A percentile compares a stretch with the other conserved stretches of the same genome.
Conservation (phyloP, 2,329 filamentous ascomycete genomes). For the Zelopaecilomyces penicillatus region DNA sequence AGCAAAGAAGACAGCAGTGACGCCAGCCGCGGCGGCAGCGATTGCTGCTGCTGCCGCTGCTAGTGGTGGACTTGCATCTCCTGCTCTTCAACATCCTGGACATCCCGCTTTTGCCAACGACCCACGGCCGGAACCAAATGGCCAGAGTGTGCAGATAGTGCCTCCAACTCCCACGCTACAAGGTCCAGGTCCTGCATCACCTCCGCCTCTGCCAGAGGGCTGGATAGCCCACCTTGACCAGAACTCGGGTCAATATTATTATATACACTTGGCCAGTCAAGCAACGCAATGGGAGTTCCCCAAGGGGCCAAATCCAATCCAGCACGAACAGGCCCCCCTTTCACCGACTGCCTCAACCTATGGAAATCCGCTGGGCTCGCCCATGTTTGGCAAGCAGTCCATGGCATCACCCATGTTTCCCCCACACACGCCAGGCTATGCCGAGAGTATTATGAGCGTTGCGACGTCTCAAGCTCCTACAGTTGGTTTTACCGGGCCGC, state of each 20-base stretch:
- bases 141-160: conserved; percentile 38
- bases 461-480: conserved; percentile 64
- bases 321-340: conserved; percentile 71
- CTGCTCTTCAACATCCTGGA: conserved; percentile 49
- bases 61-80: conserved; percentile 31
- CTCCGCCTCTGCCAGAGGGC: conserved; percentile 88
- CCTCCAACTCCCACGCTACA: conserved; percentile 29
- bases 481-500: conserved; percentile 81
- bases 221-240: conserved; percentile 97
- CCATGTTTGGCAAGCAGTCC: conserved; percentile 47
- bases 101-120: conserved; percentile 94
- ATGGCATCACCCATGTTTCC: conserved; percentile 76
- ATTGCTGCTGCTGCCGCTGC: conserved; percentile 15
- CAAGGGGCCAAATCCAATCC: conserved; percentile 85
- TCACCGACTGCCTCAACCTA: conserved; percentile 75
- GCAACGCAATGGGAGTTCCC: conserved; percentile 99
- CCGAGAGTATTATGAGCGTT: conserved; percentile 78
- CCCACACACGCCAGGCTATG: conserved; percentile 74
- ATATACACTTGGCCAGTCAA: conserved; percentile 91
- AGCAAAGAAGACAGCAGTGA: conserved; percentile 20
- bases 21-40: conserved; percentile 14
- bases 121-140: conserved; percentile 43
- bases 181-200: conserved; percentile 61
- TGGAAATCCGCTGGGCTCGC: conserved; percentile 63
- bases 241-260: conserved; percentile 96